phyloP scores from a whole-genome alignment of 306 rosid genomes.

The Cucurbita moschata region DNA sequence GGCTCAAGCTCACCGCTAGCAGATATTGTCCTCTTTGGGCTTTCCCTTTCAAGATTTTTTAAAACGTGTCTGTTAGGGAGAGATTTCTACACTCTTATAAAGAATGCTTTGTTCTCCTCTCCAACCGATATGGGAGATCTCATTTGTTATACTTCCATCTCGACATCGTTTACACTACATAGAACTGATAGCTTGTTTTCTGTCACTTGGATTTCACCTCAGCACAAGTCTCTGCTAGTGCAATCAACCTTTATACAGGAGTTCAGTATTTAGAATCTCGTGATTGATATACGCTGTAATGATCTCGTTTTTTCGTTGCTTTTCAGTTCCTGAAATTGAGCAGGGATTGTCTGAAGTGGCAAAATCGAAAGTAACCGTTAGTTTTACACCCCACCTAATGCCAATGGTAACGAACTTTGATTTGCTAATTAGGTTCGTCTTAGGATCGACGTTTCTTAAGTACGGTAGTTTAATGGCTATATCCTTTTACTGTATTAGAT shows the following conservation, averaged over 20 bases:
- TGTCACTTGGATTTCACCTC: background rate
- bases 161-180: too few species aligned
- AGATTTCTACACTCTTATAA: too few species aligned
- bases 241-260: background rate
- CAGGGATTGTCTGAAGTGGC: slow-evolving; percentile 85
- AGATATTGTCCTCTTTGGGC: too few species aligned
- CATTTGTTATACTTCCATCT: too few species aligned
- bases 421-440: background rate
- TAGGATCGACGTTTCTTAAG: background rate
- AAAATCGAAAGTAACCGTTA: slow-evolving; percentile 53
- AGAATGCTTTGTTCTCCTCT: too few species aligned
- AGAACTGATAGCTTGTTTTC: background rate
- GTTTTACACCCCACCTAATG: slow-evolving; percentile 89
- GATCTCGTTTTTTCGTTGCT: slow-evolving; percentile 11
- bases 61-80: too few species aligned
- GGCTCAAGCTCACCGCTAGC: too few species aligned
- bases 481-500: slow-evolving; percentile 25
- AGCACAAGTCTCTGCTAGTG: background rate
- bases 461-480: background rate
- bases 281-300: background rate
- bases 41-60: too few species aligned
- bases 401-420: slow-evolving; percentile 53
- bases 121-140: too few species aligned
- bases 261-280: background rate
- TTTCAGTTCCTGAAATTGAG: slow-evolving; percentile 82